Base-by-base conservation (phyloP, 371 early-diverging fungal genomes). In the Mycotypha africana region DNA sequence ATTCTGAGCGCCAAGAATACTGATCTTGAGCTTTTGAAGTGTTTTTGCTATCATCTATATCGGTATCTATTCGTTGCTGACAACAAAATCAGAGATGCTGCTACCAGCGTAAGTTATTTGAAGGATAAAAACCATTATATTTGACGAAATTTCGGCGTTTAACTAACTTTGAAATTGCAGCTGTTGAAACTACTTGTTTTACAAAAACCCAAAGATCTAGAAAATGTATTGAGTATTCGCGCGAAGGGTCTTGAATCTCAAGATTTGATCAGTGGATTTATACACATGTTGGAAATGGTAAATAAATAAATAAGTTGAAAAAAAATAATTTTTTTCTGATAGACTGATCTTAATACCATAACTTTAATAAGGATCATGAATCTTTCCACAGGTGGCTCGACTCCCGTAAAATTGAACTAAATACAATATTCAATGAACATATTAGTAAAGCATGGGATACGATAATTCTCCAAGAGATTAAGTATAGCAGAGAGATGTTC, bases 41-140 rank as follows among this genome's bases (percentile, higher is more conserved):
- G 78, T 46, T 59, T 86, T 34, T 74, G 81, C 26, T 74, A 83
- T 49, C 81, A 86, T 58, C 46, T 89, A 24, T 86, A 81, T 45
- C 55, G 66, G 10, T 79, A 70, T 42, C 50, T 85, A 23, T 49
- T 70, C 3, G 47, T 56, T 15, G 67, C 67, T 11, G 67, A 76
- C 32, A 70, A 74, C 5, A 42, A 51, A 25, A 60, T 82, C 12
- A 77, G 63, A 22, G 63, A 53, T 19, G 59, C 66, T 28, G 70
- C 81, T 26, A 66, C 79, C 32, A 76, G 60, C 36, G 67, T 73
- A 58, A 54, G 60, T 57, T 11, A 10, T 42, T 9, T 43, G 21
- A 26, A 12, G 16, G 3, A 16, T 42, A 32, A 19, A 7, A n/a
- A n/a, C n/a, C n/a, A n/a, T n/a, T n/a, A n/a, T n/a, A n/a, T n/a